Conservation (phyloP, 164 flowering plant species). For the Dillenia suffruticosa region DNA sequence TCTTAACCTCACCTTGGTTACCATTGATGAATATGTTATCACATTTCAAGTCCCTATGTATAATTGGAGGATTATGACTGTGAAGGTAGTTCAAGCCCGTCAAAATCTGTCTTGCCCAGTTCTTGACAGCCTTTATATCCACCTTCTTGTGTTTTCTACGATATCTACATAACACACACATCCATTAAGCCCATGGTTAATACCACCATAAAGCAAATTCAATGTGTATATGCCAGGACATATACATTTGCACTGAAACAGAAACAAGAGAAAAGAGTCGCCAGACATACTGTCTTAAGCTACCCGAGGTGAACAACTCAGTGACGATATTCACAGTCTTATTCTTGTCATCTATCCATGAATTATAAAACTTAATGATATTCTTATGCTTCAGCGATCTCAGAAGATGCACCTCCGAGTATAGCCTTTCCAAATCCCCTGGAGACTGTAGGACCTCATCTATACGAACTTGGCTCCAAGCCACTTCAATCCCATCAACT, state of each 20-base stretch:
- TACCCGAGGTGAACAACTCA: conserved; percentile 73
- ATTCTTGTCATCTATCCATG: conserved; percentile 62
- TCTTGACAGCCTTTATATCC: conserved; percentile 60
- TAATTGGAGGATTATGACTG: conserved; percentile 53
- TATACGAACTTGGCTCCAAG: conserved; percentile 61
- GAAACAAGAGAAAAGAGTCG: background rate
- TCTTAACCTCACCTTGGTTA: conserved; percentile 63
- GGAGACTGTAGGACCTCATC: conserved; percentile 55
- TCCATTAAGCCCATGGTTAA: conserved; percentile 9
- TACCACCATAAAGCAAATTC: background rate
- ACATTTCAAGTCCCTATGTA: conserved; percentile 69
- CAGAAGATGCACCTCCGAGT: conserved; percentile 60
- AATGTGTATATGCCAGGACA: background rate
- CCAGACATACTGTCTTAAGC: conserved; percentile 58
- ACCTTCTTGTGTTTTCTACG: conserved; percentile 56
- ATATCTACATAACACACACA: conserved; percentile 30
- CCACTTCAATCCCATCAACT: conserved; percentile 70
- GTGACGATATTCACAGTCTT: conserved; percentile 64
- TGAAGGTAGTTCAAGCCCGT: conserved; percentile 57
- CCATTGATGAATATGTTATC: conserved; percentile 70
- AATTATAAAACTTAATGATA: conserved; percentile 53
- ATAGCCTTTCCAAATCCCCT: conserved; percentile 48
- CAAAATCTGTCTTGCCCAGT: conserved; percentile 69
- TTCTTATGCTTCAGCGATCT: conserved; percentile 53
- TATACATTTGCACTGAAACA: no score